A percentile compares a stretch with the other conserved stretches of the same genome.
phyloP scores from a whole-genome alignment of 306 rosid species.

The Delonix regia region DNA sequence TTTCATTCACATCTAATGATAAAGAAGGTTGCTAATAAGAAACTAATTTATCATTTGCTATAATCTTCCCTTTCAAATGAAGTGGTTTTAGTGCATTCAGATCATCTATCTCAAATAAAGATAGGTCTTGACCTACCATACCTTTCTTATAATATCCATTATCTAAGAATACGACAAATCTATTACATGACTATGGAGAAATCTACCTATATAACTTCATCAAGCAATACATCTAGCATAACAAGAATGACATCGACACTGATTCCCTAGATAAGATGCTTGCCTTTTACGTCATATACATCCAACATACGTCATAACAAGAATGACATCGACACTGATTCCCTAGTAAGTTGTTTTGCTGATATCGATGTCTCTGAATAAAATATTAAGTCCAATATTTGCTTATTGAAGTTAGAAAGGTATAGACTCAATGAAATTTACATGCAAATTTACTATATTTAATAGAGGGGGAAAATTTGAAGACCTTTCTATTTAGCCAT shows the following conservation, averaged over 20 bases:
- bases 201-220: slow-evolving; percentile 44
- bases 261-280: slow-evolving; percentile 76
- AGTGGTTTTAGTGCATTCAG: too few species aligned
- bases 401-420: background rate
- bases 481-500: background rate
- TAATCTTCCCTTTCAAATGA: too few species aligned
- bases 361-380: slow-evolving; percentile 3
- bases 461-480: background rate
- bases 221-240: slow-evolving; percentile 46
- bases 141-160: too few species aligned
- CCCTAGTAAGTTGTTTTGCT: slow-evolving; percentile 44
- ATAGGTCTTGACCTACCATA: too few species aligned
- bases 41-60: too few species aligned
- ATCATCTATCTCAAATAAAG: too few species aligned
- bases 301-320: slow-evolving; percentile 25
- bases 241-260: slow-evolving; percentile 63
- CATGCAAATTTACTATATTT: background rate
- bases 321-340: slow-evolving; percentile 66
- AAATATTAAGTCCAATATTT: background rate
- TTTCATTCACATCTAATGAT: too few species aligned
- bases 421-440: background rate
- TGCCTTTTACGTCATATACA: slow-evolving; percentile 42
- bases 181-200: background rate
- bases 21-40: too few species aligned
- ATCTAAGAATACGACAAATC: too few species aligned